These are phyloP conservation scores for Eremochloa ophiuroides DNA, from an alignment of 176 grass and related monocot genomes.

Conservation along the genomic window DNA sequence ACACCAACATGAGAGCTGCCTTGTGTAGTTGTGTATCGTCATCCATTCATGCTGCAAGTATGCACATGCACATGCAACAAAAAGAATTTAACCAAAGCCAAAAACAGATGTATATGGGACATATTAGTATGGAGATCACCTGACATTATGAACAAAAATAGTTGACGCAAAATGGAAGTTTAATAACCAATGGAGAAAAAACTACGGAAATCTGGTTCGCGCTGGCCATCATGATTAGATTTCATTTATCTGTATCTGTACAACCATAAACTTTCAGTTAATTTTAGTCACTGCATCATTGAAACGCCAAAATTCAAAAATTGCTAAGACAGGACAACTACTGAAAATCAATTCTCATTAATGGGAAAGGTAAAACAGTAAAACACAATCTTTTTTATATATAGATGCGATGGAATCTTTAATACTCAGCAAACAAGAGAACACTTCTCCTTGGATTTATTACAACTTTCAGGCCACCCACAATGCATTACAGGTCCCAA, in stretches of 20 bases:
- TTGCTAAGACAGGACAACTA: not conserved
- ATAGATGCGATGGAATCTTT: not conserved
- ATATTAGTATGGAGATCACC: not conserved
- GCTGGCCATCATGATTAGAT: not conserved
- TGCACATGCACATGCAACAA: not conserved
- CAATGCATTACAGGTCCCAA: not conserved
- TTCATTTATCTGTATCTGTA: not conserved
- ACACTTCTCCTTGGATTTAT: not conserved
- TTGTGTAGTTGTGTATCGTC: not conserved
- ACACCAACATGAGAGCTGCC: not conserved
- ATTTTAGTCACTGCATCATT: not conserved
- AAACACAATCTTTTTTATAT: not conserved
- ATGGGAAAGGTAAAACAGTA: not conserved
- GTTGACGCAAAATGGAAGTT: not conserved
- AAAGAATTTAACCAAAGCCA: not conserved
- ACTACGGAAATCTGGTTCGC: not conserved
- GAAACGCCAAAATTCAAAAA: not conserved
- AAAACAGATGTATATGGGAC: not conserved
- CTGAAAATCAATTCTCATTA: not conserved
- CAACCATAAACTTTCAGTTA: not conserved
- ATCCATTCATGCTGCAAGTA: not conserved
- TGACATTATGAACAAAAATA: not conserved
- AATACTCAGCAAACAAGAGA: not conserved
- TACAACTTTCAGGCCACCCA: not conserved
- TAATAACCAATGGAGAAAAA: not conserved